Evolutionary conservation across 2,329 filamentous ascomycete genomes (phyloP), one percentile per base, ranked within the genome.

Genomic region (Lomentospora prolificans): DNA sequence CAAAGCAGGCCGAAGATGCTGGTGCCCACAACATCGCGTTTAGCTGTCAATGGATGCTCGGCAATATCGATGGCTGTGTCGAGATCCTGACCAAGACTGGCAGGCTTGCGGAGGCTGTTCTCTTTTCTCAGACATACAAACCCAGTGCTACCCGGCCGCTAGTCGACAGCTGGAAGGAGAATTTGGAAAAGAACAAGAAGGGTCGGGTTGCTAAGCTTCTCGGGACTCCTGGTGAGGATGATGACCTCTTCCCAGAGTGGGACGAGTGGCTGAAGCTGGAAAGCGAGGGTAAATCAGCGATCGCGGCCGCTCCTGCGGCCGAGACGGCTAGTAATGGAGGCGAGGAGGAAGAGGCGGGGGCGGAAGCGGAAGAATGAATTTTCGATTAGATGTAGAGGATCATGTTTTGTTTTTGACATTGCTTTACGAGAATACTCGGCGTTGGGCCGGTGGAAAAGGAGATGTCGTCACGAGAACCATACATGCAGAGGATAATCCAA

Each of bases 91-190:
- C 82, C 51, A 84, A 85, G 69, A 96, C 92, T 0, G 85, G 85
- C 61, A 81, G 94, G 50, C 73, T 85, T 33, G 86, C 91, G 0
- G 94, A 99, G 71, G 89, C 94, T 0, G 90, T 90, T 0, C 77
- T 99, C 27, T 95, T 97, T 68, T 84, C 90, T 3, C 92, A 97
- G 72, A 99, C 92, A 2, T 99, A 97, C 72, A 94, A 91, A 74
- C 94, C 94, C 0, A 91, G 86, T 60, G 70, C 85, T 27, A 82
- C 89, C 12, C 73, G 78, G 1, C 79, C 76, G 1, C 77, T 90
- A 1, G 90, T 89, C 4, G 76, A 77, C 58, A 72, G 81, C 59
- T 99, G 92, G 94, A 96, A 96, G 72, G 79, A 84, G 58, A 81
- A 75, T 30, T 71, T 99, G 51, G 91, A 96, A 69, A 89, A 89